These are phyloP conservation scores for Ganoderma sp. DNA, from an alignment of 1,284 basidiomycete genomes.

Conservation along the genomic window DNA sequence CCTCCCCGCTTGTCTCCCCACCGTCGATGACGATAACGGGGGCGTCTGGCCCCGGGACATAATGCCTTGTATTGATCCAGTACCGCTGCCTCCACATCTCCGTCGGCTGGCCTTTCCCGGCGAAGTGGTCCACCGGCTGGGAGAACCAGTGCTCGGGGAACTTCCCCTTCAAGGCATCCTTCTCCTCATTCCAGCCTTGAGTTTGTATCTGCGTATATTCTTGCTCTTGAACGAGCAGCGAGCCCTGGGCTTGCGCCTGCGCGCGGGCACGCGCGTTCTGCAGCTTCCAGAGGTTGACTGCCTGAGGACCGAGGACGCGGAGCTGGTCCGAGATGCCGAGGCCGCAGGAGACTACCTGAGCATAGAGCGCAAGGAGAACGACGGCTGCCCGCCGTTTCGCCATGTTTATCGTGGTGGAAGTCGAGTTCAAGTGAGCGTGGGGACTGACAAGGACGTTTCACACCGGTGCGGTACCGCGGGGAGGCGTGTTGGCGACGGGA, in stretches of 20 bases:
- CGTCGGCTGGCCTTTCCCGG: slow-evolving; percentile 42
- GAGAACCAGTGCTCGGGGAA: slow-evolving; percentile 74
- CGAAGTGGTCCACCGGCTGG: slow-evolving; percentile 87
- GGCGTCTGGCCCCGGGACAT: slow-evolving; percentile 69
- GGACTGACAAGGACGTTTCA: not conserved
- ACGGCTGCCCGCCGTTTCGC: slow-evolving; percentile 11
- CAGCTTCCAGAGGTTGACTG: slow-evolving; percentile 52
- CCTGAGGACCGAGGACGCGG: slow-evolving; percentile 43
- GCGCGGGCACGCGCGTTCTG: slow-evolving; percentile 20
- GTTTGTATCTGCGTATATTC: not conserved
- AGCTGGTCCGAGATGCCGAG: slow-evolving; percentile 26
- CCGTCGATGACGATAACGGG: slow-evolving; percentile 86
- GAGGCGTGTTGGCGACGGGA: slow-evolving; percentile 8
- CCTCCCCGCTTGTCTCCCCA: slow-evolving; percentile 82
- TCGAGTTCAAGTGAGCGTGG: slow-evolving; percentile 1
- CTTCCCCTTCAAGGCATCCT: slow-evolving; percentile 36
- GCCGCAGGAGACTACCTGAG: slow-evolving; percentile 15
- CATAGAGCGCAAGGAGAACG: slow-evolving; percentile 17
- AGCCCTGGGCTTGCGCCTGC: slow-evolving; percentile 3
- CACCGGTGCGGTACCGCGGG: slow-evolving; percentile 2
- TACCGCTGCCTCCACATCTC: slow-evolving; percentile 78
- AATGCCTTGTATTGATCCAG: slow-evolving; percentile 89
- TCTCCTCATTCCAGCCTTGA: not conserved
- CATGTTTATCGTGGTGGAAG: slow-evolving; percentile 16
- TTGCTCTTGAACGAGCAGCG: slow-evolving; percentile 20